phyloP scores from a whole-genome alignment of 2,329 filamentous ascomycete species.

The Penicillium sp. region DNA sequence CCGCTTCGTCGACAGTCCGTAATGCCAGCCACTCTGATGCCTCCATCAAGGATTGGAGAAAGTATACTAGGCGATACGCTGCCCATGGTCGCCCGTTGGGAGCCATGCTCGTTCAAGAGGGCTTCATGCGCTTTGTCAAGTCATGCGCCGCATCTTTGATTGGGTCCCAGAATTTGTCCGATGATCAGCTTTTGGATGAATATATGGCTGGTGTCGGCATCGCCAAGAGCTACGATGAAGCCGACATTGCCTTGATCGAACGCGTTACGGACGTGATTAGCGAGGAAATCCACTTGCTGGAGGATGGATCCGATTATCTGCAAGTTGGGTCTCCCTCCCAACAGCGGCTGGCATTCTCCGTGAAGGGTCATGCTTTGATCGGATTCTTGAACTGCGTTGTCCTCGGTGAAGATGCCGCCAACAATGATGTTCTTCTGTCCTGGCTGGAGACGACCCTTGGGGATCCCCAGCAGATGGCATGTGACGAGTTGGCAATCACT shows the following conservation, averaged over 20 bases:
- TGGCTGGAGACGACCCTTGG: slow-evolving; percentile 85
- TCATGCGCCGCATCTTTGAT: slow-evolving; percentile 73
- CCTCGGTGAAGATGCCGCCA: slow-evolving; percentile 77
- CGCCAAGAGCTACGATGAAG: slow-evolving; percentile 41
- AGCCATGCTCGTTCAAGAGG: slow-evolving; percentile 86
- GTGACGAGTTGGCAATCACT: slow-evolving; percentile 72
- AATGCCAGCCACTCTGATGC: slow-evolving; percentile 70
- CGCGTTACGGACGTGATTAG: slow-evolving; percentile 70
- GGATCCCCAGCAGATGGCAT: slow-evolving; percentile 79
- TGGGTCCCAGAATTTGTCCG: slow-evolving; percentile 60
- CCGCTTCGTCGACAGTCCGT: slow-evolving; percentile 84
- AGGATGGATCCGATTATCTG: slow-evolving; percentile 87
- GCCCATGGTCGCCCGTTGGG: slow-evolving; percentile 78
- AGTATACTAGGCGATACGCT: slow-evolving; percentile 80
- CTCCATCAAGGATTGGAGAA: slow-evolving; percentile 80
- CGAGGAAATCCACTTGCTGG: slow-evolving; percentile 82
- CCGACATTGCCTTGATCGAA: slow-evolving; percentile 50
- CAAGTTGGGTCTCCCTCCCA: slow-evolving; percentile 83
- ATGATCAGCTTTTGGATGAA: slow-evolving; percentile 70
- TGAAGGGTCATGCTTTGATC: slow-evolving; percentile 79
- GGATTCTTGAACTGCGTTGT: slow-evolving; percentile 84
- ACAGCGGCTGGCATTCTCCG: slow-evolving; percentile 79
- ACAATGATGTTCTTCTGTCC: slow-evolving; percentile 72
- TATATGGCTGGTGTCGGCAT: slow-evolving; percentile 63
- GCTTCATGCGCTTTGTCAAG: slow-evolving; percentile 82